A percentile compares a stretch with the other conserved stretches of the same genome.
Conservation (phyloP, 2,329 filamentous ascomycete genomes). For the Ascochyta viciae-villosae region DNA sequence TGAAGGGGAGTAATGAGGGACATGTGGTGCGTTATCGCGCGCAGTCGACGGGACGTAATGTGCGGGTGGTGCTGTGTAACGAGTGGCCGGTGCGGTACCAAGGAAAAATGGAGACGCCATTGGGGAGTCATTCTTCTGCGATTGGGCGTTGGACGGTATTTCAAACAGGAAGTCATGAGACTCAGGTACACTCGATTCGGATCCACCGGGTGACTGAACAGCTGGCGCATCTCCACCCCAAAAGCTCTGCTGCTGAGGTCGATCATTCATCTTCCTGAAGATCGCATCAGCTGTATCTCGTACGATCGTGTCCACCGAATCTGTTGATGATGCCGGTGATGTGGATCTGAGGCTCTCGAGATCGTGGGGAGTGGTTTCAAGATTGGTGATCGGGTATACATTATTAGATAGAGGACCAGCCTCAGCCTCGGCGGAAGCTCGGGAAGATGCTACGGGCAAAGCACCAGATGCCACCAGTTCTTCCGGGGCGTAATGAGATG, state of each 20-base stretch:
- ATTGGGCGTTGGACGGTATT: constrained; percentile 11
- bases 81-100: neutral
- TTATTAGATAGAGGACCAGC: constrained; percentile 12
- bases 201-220: constrained; percentile 19
- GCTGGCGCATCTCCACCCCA: constrained; percentile 23
- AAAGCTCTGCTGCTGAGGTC: constrained; percentile 23
- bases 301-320: constrained; percentile 30
- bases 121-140: constrained; percentile 17
- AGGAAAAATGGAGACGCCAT: constrained; percentile 9
- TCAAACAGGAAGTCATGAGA: constrained; percentile 40
- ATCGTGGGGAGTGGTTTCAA: constrained; percentile 17
- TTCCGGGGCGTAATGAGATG: constrained; percentile 38
- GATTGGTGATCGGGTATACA: constrained; percentile 12
- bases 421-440: constrained; percentile 1
- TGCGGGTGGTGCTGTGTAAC: constrained; percentile 8
- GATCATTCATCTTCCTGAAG: constrained; percentile 37
- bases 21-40: constrained; percentile 7
- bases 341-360: constrained; percentile 18
- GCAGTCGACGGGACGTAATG: constrained; percentile 7
- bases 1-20: constrained; percentile 25
- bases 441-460: constrained; percentile 14
- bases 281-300: constrained; percentile 37
- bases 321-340: constrained; percentile 33
- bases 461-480: constrained; percentile 24
- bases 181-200: constrained; percentile 29